phyloP scores from a whole-genome alignment of 2,329 filamentous ascomycete genomes.

The Cladophialophora psammophila region DNA sequence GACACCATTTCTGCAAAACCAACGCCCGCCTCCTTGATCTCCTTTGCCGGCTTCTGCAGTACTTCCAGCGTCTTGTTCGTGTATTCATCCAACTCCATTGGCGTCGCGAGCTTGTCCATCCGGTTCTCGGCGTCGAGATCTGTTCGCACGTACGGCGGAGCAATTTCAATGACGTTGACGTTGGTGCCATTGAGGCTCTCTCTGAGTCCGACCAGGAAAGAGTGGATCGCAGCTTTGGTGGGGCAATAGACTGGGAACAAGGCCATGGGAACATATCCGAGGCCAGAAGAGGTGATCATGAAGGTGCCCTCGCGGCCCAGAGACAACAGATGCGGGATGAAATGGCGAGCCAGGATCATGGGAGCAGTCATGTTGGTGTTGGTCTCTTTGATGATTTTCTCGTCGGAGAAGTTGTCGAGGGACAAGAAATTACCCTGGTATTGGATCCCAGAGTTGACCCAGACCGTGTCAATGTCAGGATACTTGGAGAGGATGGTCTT shows the following conservation, averaged over 20 bases:
- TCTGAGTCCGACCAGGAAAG: constrained; percentile 43
- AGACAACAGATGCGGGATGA: constrained; percentile 42
- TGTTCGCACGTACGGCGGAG: constrained; percentile 49
- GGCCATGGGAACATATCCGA: constrained; percentile 43
- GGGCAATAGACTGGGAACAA: constrained; percentile 46
- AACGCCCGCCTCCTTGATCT: constrained; percentile 44
- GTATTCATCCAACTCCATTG: constrained; percentile 47
- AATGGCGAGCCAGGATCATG: constrained; percentile 42
- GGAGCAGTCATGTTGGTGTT: constrained; percentile 44
- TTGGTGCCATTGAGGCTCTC: constrained; percentile 43
- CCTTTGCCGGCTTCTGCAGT: constrained; percentile 39
- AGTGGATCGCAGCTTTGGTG: constrained; percentile 46
- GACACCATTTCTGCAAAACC: constrained; percentile 41
- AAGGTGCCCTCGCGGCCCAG: constrained; percentile 39
- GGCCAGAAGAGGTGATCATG: constrained; percentile 43
- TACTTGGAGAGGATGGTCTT: constrained; percentile 37
- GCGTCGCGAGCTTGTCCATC: constrained; percentile 38
- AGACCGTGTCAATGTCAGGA: constrained; percentile 46
- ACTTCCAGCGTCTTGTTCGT: constrained; percentile 42
- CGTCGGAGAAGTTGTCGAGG: constrained; percentile 37
- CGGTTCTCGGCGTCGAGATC: constrained; percentile 44
- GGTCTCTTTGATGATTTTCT: constrained; percentile 39
- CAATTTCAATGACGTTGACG: constrained; percentile 48
- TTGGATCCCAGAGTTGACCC: constrained; percentile 46
- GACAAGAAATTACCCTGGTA: constrained; percentile 40